Evolutionary conservation across 768 basidiomycete species (phyloP), one percentile per base, ranked within the genome.

Genomic region (Ephemerocybe angulata): DNA sequence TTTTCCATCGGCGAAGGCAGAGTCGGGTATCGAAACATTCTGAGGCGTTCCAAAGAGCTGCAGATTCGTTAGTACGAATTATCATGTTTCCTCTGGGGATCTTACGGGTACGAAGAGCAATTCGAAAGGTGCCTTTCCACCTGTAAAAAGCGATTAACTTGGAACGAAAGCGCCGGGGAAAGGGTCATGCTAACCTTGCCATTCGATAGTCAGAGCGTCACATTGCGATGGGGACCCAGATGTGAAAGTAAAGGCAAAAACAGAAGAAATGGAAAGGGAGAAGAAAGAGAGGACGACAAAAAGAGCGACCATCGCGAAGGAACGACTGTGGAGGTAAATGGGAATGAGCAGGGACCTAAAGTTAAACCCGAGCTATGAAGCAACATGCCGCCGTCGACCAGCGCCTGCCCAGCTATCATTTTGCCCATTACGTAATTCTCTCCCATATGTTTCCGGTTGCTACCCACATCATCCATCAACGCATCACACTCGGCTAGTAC

Each of bases 181-280:
- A 48, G 24, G 55, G 29, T 24, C 31, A 33, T 40, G 44, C 74
- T 24, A 38, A 86, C 88, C 87, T 54, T 73, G 70, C 87, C 87
- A 89, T 29, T 77, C 72, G 50, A 91, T 61, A 42, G 67, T 63
- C n/a, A 89, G 67, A 63, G 79, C 66, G 58, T 82, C 87, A 63
- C 89, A 91, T 64, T 84, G 70, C 0, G 83, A 76, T 4, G 85
- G 78, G 10, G 69, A 51, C 8, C 67, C 64, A 25, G 67, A 56
- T 28, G 71, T 68, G 63, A 83, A 77, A 57, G 72, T 64, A 73
- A 88, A 86, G 22, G 76, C 80, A 49, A 37, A 29, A 19, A 60
- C 65, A 55, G 63, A 17, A 31, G 63, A 43, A 33, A 37, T 21
- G 33, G 38, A 47, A 29, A 33, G 31, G 12, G 54, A 47, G 19